A percentile compares a stretch with the other conserved stretches of the same genome.
phyloP scores from a whole-genome alignment of 2,329 filamentous ascomycete species.

The Alternaria sp. region DNA sequence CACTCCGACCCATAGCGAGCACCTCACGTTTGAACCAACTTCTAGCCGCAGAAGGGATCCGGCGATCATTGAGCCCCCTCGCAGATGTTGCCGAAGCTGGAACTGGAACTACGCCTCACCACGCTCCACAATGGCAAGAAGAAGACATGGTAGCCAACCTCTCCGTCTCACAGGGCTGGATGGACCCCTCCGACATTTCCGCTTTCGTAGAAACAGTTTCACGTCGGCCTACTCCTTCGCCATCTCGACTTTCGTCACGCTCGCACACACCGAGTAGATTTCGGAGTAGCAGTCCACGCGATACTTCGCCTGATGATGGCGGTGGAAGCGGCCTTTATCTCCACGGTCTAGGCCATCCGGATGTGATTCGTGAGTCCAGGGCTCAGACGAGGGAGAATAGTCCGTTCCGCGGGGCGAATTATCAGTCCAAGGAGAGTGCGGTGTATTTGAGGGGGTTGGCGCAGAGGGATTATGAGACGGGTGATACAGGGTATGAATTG shows the following conservation, averaged over 20 bases:
- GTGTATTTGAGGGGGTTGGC: neutral
- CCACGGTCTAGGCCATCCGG: neutral
- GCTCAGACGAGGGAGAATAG: neutral
- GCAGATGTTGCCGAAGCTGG: neutral
- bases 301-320: neutral
- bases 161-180: neutral
- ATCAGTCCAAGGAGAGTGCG: neutral
- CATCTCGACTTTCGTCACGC: neutral
- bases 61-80: neutral
- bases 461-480: neutral
- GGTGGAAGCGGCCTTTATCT: neutral
- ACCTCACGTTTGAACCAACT: slow-evolving; percentile 9
- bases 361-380: neutral
- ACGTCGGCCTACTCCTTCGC: neutral
- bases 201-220: neutral
- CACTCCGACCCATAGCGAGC: slow-evolving; percentile 15
- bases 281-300: neutral
- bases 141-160: neutral
- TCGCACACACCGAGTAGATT: neutral
- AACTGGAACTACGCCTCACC: neutral
- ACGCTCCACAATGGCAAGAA: neutral
- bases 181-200: neutral
- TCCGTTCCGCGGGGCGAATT: neutral
- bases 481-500: neutral
- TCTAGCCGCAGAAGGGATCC: neutral